phyloP scores from a whole-genome alignment of 371 early-diverging fungal genomes.

The Quaeritorhiza haematococci region DNA sequence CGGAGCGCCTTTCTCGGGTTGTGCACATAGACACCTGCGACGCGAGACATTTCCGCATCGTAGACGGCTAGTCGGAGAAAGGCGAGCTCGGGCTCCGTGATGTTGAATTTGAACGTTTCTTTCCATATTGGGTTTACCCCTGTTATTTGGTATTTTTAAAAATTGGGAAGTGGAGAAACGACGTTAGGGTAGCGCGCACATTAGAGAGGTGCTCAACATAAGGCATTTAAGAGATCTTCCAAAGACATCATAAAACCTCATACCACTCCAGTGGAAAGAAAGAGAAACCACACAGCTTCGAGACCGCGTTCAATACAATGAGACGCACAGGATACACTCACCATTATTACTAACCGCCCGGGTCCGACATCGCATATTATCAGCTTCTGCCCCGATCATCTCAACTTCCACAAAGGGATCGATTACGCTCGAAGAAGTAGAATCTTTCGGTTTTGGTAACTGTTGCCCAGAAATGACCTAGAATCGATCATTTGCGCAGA shows the following conservation, averaged over 20 bases:
- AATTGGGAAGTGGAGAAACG: slow-evolving; percentile 5
- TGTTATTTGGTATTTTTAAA: slow-evolving; percentile 26
- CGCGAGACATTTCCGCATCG: not conserved
- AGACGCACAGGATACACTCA: not conserved
- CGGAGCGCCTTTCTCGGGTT: not conserved
- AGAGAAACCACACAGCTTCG: not conserved
- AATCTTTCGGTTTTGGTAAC: slow-evolving; percentile 53
- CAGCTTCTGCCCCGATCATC: slow-evolving; percentile 26
- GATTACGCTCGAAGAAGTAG: slow-evolving; percentile 39
- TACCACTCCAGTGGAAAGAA: not conserved
- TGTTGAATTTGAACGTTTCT: slow-evolving; percentile 42
- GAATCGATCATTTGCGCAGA: not conserved
- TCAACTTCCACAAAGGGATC: slow-evolving; percentile 58
- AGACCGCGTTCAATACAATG: slow-evolving; percentile 1
- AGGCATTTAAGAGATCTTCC: slow-evolving; percentile 4
- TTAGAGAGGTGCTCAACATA: slow-evolving; percentile 31
- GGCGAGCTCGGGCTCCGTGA: slow-evolving; percentile 44
- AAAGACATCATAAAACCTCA: not conserved
- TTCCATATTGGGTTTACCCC: slow-evolving; percentile 65
- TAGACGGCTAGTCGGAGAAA: slow-evolving; percentile 38
- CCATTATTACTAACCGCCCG: slow-evolving; percentile 21
- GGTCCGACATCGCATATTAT: slow-evolving; percentile 11
- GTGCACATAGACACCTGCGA: too few species aligned
- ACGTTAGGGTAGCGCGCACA: slow-evolving; percentile 6
- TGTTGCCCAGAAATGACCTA: slow-evolving; percentile 60